Evolutionary conservation across 495 filamentous ascomycete species (phyloP), one percentile per base, ranked within the genome.

Genomic region (Xylaria curta): DNA sequence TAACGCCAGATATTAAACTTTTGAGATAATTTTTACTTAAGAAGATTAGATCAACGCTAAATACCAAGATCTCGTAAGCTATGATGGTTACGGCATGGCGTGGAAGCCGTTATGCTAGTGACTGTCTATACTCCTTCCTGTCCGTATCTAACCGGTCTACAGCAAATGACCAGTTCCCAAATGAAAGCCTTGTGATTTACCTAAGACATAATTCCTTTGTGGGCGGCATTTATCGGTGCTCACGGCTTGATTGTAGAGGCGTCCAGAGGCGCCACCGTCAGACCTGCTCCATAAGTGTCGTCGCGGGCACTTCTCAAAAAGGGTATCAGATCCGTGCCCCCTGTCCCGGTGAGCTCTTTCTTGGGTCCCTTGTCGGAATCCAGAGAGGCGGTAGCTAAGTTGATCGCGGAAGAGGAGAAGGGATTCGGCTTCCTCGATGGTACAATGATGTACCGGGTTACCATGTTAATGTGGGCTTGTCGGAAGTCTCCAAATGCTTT

Each of bases 271-370:
- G 90, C 93, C 0, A 87, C 82, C 69, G 91, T 88, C 21, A 94
- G 89, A 38, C 92, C 91, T 15, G 91, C 89, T 77, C 94, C 90
- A 40, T 92, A 91, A 9, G 94, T 97, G 82, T 98, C 95, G 78
- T 97, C 94, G n/a, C 95, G 85, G 3, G 95, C 92, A 81, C 97
- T 95, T 78, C 96, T 97, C 66, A 99, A 78, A 78, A 99, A 99
- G 0, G 95, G 93, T 61, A 98, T 94, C 54, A 99, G 81, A 6
- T 94, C 91, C 0, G 95, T 98, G 1, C 95, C 95, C 42, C 95
- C 95, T 0, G 95, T 98, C 12, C 95, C 95, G 12, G 89, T 92
- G 2, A 97, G 82, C 68, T 91, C 91, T 36, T 68, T 60, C 47
- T 19, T 15, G 1, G 60, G 13, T 9, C 33, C 38, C 40, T 31